A percentile compares a stretch with the other conserved stretches of the same genome.
Evolutionary conservation across 2,329 filamentous ascomycete species (phyloP).

Genomic region (Camptophora hylomeconis): DNA sequence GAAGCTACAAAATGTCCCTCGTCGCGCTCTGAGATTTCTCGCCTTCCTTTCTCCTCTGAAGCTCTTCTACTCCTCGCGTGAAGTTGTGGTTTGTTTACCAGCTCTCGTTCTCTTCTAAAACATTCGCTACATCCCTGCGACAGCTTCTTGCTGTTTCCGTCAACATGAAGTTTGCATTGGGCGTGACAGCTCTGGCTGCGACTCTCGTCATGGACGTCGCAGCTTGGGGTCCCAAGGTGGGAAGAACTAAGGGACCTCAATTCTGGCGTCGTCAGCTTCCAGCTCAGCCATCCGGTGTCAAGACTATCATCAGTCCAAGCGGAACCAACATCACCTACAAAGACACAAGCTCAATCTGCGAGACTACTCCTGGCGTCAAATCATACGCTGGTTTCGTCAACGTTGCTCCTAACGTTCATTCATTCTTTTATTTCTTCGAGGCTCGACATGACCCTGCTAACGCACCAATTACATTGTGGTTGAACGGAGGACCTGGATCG

Average conservation of each 20-base stretch:
- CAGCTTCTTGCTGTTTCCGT: background rate
- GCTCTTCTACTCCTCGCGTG: too few species aligned
- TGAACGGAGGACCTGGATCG: constrained; percentile 30
- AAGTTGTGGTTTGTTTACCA: too few species aligned
- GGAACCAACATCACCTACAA: constrained; percentile 46
- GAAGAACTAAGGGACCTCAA: constrained; percentile 11
- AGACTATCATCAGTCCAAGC: constrained; percentile 26
- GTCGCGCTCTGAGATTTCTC: too few species aligned
- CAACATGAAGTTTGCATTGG: constrained; percentile 6
- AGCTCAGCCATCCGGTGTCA: constrained; percentile 24
- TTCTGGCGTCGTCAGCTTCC: constrained; percentile 23
- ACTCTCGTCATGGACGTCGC: constrained; percentile 3
- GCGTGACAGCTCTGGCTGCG: constrained; percentile 14
- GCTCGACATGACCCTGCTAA: constrained; percentile 37
- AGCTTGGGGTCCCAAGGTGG: constrained; percentile 9
- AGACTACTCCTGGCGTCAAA: constrained; percentile 43
- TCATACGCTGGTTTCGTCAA: constrained; percentile 45
- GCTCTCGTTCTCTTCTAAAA: too few species aligned
- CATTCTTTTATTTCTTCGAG: constrained; percentile 44
- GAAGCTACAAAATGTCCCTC: too few species aligned
- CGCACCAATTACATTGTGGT: constrained; percentile 29
- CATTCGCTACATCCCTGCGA: background rate
- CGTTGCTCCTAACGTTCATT: constrained; percentile 36
- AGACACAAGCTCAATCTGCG: constrained; percentile 42
- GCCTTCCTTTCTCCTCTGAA: too few species aligned